Base-by-base conservation (phyloP, 345 rosid genomes). In the Rubroshorea leprosula region DNA sequence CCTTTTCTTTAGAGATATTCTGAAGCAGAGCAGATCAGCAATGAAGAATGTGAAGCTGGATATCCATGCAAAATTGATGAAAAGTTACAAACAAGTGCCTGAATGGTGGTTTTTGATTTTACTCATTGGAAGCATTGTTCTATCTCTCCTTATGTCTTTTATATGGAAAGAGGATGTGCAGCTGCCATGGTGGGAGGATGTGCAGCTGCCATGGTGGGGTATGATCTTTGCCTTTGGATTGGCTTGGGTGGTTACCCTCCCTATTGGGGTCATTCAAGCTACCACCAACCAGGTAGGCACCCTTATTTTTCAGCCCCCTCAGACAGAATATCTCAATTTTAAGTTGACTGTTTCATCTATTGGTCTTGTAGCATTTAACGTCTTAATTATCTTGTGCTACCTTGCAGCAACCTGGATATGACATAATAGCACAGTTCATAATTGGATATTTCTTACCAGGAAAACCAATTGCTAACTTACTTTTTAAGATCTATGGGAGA, bases 401-500 rank as follows among this genome's bases (percentile, higher is more conserved):
- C 12, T 41, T 65, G 81, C 92, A 94, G 99, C 99, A 94, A 94
- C 97, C 97, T 0, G 99, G 99, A 13, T 94, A 90, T 68, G 99
- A 94, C 70, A 87, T 94, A 14, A 94, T 94, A 60, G 97, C 93
- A 26, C 99, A 94, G 83, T 94, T 87, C 81, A 87, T 94, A 13
- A 83, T 94, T 31, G 99, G 99, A 51, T 94, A 94, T 59, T 49
- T 87, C 66, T 59, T 85, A 22, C 97, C 97, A 0, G 99, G 99
- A 60, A 77, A 90, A 56, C 99, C 99, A 10, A 94, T 94, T 47
- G 99, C 99, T 6, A 94, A 86, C 63, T 62, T 90, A 76, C 77
- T 94, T 48, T 94, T 94, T 83, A 94, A 94, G 85, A 94, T 94
- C 23, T 94, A 94, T 5, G 97, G 99, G 29, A 61, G 99, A 47